Percentiles rank a stretch among this genome's conserved stretches.
Conservation (phyloP, 2,329 filamentous ascomycete species). For the Aspergillus tamarii region DNA sequence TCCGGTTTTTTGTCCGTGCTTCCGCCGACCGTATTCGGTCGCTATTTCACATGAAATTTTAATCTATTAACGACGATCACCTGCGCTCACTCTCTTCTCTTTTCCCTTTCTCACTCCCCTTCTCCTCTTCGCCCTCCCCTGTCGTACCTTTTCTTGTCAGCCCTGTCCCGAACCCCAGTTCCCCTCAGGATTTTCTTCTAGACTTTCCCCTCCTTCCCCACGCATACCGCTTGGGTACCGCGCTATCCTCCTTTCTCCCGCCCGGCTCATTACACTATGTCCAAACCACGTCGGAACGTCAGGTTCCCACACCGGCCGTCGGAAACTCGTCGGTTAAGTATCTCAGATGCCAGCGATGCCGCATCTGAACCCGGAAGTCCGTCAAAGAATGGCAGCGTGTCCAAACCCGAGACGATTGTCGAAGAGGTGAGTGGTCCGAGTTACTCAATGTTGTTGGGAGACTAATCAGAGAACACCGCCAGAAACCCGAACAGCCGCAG, state of each 20-base stretch:
- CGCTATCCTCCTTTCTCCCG: constrained; percentile 19
- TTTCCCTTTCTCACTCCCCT: constrained; percentile 12
- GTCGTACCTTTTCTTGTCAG: constrained; percentile 13
- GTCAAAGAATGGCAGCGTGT: constrained; percentile 45
- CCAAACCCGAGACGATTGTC: constrained; percentile 36
- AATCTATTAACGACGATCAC: constrained; percentile 24
- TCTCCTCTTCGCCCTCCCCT: constrained; percentile 12
- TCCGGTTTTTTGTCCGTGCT: constrained; percentile 4
- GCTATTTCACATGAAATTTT: constrained; percentile 39
- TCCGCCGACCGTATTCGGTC: constrained; percentile 31
- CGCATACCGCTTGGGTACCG: constrained; percentile 21
- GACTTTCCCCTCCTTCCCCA: constrained; percentile 24
- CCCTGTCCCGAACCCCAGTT: constrained; percentile 14
- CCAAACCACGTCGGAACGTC: constrained; percentile 61
- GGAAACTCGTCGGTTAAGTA: constrained; percentile 55
- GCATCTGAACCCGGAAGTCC: constrained; percentile 56
- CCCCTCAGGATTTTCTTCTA: constrained; percentile 7
- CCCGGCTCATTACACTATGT: constrained; percentile 44
- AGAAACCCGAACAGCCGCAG: constrained; percentile 44
- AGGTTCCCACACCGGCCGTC: constrained; percentile 58
- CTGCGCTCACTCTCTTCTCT: constrained; percentile 12
- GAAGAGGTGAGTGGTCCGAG: constrained; percentile 35
- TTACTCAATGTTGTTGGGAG: neutral
- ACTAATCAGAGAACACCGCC: constrained; percentile 13
- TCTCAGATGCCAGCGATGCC: constrained; percentile 59